Base-by-base conservation (phyloP, 75 land plant genomes). In the Pinus taeda region DNA sequence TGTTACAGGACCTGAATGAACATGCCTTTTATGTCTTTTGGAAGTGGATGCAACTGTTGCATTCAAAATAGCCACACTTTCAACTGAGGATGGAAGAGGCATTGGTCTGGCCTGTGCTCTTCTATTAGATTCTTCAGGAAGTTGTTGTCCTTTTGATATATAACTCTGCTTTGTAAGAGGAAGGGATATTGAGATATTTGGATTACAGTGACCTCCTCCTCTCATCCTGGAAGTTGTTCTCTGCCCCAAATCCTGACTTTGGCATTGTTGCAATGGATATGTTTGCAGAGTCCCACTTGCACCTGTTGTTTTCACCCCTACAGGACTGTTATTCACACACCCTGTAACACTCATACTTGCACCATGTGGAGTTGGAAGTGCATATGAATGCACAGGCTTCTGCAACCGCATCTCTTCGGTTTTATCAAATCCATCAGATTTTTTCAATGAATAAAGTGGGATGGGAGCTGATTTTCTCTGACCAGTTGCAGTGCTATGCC, bases 21-120 rank as follows among this genome's bases (percentile, higher is more conserved):
- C 15, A 33, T 15, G 18, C 2, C 69, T 22, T 65, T 65, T 65
- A 18, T 4, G 18, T 15, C 6, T 65, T 65, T 65, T 8, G 14
- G 39, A 8, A 33, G 33, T 37, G 17, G 42, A 65, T 65, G 39
- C 36, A 15, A 65, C 69, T 65, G 18, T 65, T 65, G 39, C 36
- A 33, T 33, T 30, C 69, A 65, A 18, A 30, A 65, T 0, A 3
- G 69, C 42, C 2, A 14, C 17, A 29, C 66, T 64, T 65, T 65
- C 69, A 65, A 65, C 69, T 15, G n/a, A 65, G 36, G 69, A 65
- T 65, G 69, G 69, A 65, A 65, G 69, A 65, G 69, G 69, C 69
- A 65, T 65, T 65, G 69, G 42, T 33, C 37, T 65, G 30, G 37
- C 69, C 14, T 30, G 36, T 30, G 69, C 36, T 64, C 37, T 64